Evolutionary conservation across 805 yeast species (phyloP), one percentile per base, ranked within the genome.

Genomic region (Brettanomyces naardenensis): DNA sequence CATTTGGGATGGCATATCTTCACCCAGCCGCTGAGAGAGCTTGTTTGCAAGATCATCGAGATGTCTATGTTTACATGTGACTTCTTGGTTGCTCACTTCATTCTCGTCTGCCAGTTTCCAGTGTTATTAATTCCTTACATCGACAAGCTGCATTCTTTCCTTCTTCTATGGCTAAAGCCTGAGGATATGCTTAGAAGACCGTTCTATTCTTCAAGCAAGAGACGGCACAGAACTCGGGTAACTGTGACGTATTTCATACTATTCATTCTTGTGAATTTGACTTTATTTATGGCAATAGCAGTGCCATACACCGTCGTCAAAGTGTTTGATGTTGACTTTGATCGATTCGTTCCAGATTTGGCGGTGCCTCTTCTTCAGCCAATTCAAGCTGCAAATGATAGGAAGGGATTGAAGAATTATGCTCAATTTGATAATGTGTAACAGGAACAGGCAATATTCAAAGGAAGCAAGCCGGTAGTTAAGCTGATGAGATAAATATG

Each of bases 31-130:
- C 42, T 69, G 3, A 59, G 90, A 48, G 90, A 81, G 51, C 73
- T 63, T 36, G 39, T 73, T 18, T 79, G 85, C 40, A 82, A 82
- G 48, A 58, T 71, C 1, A 68, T 72, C 48, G 92, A 82, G 52
- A 64, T 79, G 65, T 70, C 80, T n/a, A 69, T 71, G 40, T 82
- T 80, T 61, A 75, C 81, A 0, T 75, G 71, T 4, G 92, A 82
- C 55, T 67, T 78, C 40, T 53, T 71, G 21, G 59, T 80, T 22
- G 75, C 80, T 0, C 88, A 82, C 51, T 46, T 71, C 30, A 55
- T 82, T 11, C 58, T 80, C 36, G 69, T 73, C 42, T 54, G 68
- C 5, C 85, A 80, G 45, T 57, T 78, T 7, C 88, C 88, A 1
- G 43, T 81, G 13, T 55, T 80, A 26, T 62, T 80, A 26, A 59